Evolutionary conservation across 345 rosid genomes (phyloP).

Genomic region (Brassica incana): DNA sequence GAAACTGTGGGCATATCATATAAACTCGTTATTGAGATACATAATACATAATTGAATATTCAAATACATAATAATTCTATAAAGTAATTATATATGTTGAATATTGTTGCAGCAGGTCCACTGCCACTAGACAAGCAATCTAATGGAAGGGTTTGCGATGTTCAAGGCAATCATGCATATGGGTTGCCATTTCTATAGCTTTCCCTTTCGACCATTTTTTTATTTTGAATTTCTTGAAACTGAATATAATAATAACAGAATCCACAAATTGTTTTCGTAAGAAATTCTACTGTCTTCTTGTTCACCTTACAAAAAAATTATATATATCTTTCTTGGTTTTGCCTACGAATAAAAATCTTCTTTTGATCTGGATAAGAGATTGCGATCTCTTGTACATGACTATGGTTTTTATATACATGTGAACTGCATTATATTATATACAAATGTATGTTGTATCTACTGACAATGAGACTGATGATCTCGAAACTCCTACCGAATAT

Average conservation of each 20-base stretch:
- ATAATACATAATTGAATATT: neutral
- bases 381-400: constrained; percentile 6
- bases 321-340: constrained; percentile 25
- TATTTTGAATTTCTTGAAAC: neutral
- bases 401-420: neutral
- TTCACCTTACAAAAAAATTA: neutral
- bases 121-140: constrained; percentile 39
- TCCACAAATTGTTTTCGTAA: neutral
- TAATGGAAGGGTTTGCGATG: constrained; percentile 32
- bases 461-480: constrained; percentile 5
- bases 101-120: constrained; percentile 27
- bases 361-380: constrained; percentile 36
- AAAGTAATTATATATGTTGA: neutral
- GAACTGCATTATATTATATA: neutral
- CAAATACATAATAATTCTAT: constrained; percentile 2
- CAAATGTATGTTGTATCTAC: neutral
- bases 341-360: constrained; percentile 31
- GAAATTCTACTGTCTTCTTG: neutral
- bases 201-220: neutral
- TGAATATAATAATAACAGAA: neutral
- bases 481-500: neutral
- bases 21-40: constrained; percentile 22
- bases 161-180: constrained; percentile 45
- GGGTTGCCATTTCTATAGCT: constrained; percentile 31
- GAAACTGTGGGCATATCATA: constrained; percentile 39